Base-by-base conservation (phyloP, 345 rosid genomes). In the Eucalyptus globulus region DNA sequence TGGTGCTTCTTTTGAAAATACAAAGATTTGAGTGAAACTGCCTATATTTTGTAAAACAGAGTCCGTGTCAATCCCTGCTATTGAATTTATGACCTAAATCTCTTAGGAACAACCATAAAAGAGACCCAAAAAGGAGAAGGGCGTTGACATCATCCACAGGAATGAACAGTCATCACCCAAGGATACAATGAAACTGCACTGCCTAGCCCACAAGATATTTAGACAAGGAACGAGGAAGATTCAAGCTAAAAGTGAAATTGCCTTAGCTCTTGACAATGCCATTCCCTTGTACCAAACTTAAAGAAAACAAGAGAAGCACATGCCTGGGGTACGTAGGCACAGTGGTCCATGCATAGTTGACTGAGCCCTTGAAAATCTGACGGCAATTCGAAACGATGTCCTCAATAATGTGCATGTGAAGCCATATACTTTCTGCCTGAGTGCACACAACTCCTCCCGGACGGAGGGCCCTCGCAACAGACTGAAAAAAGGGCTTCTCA, bases 371-470 rank as follows among this genome's bases (percentile, higher is more conserved):
- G 88, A 97, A 97, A 89, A 97, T 93, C 89, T 96, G 96, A 83
- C 95, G 97, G 91, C 99, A 97, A 91, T 97, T 95, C 45, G 95
- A 88, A 62, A 97, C 98, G 91, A 97, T 96, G 91, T 94, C 98
- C 92, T 96, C 98, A 2, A 97, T 97, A 87, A 97, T 97, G 93
- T 97, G 95, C 99, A 97, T 97, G 95, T 97, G 99, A 89, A 97
- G 99, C 99, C 99, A 97, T 87, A 97, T 94, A 90, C 99, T 97
- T 91, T 97, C 99, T 83, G 99, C 99, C 62, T 97, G 99, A 67
- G 99, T 97, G 89, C 97, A 95, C 87, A 96, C 95, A 86, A 97
- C 99, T 58, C 99, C 99, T 86, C 99, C 99, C 26, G 99, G 99
- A 87, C 99, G 97, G 90, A 97, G 98, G 90, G 99, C 99, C 93